A percentile compares a stretch with the other conserved stretches of the same genome.
Evolutionary conservation across 371 early-diverging fungal genomes (phyloP).

Genomic region (Apophysomyces ossiformis): DNA sequence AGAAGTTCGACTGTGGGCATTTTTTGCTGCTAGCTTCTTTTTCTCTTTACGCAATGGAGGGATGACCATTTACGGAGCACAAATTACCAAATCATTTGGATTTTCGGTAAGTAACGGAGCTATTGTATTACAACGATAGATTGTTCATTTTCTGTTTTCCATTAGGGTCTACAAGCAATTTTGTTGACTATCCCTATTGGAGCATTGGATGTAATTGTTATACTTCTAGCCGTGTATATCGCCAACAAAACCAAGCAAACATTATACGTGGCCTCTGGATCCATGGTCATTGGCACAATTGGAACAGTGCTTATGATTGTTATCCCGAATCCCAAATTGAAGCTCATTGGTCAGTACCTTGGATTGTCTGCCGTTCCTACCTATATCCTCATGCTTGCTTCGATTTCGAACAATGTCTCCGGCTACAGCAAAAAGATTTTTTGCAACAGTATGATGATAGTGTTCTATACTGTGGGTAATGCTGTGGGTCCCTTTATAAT

Average conservation of each 20-base stretch:
- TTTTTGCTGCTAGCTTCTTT: constrained; percentile 4
- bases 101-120: constrained; percentile 18
- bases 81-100: constrained; percentile 17
- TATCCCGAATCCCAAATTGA: constrained; percentile 15
- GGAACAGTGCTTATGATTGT: constrained; percentile 20
- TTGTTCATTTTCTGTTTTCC: too few species aligned
- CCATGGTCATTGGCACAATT: constrained; percentile 12
- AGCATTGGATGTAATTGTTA: constrained; percentile 17
- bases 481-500: constrained; percentile 29
- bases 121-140: too few species aligned
- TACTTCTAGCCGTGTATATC: constrained; percentile 10
- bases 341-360: constrained; percentile 18
- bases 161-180: constrained; percentile 4
- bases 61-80: constrained; percentile 13
- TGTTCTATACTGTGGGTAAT: constrained; percentile 23
- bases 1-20: constrained; percentile 17
- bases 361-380: constrained; percentile 14
- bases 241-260: constrained; percentile 11
- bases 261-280: constrained; percentile 8
- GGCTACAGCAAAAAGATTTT: constrained; percentile 19
- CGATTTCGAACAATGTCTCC: constrained; percentile 7
- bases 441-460: not conserved
- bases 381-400: constrained; percentile 19
- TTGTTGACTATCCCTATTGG: constrained; percentile 16
- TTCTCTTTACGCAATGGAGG: constrained; percentile 16